Evolutionary conservation across 805 yeast species (phyloP).

Genomic region (Lachancea quebecensis): DNA sequence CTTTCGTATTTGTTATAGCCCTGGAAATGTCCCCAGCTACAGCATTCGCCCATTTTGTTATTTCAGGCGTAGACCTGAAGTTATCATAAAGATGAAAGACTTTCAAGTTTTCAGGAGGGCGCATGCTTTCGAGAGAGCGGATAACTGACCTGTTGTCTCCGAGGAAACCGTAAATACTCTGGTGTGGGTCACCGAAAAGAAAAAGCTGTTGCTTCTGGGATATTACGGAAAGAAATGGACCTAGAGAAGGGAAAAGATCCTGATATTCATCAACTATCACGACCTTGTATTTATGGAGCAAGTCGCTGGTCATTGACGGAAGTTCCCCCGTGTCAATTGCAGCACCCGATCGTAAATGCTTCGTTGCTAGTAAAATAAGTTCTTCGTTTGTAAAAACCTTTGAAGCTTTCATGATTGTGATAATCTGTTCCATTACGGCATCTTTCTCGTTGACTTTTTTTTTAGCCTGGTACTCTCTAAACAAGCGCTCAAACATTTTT

Average conservation of each 20-base stretch:
- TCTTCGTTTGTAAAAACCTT: conserved; percentile 31
- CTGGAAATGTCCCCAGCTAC: conserved; percentile 3
- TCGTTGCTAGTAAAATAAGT: conserved; percentile 20
- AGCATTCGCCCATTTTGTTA: conserved; percentile 38
- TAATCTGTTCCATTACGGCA: conserved; percentile 18
- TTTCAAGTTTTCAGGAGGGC: conserved; percentile 12
- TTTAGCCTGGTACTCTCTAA: conserved; percentile 14
- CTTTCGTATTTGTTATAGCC: too few relatives aligned
- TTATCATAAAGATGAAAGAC: conserved; percentile 42
- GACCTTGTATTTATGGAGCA: conserved; percentile 28
- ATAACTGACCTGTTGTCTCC: conserved; percentile 42
- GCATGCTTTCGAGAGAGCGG: conserved; percentile 14
- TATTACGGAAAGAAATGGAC: conserved; percentile 39
- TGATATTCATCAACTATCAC: conserved; percentile 70
- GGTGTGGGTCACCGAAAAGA: conserved; percentile 66
- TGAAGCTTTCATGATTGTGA: conserved; percentile 30
- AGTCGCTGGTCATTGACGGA: conserved; percentile 5
- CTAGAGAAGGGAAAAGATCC: conserved; percentile 50
- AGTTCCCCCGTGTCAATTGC: background rate
- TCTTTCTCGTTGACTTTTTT: conserved; percentile 4
- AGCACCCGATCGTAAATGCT: conserved; percentile 8
- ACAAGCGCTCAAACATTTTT: conserved; percentile 16
- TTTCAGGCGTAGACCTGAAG: conserved; percentile 57
- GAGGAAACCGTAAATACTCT: conserved; percentile 60
- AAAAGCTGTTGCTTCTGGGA: conserved; percentile 44